A percentile compares a stretch with the other conserved stretches of the same genome.
Evolutionary conservation across 441 rosid species (phyloP).

Genomic region (Gossypium aridum): DNA sequence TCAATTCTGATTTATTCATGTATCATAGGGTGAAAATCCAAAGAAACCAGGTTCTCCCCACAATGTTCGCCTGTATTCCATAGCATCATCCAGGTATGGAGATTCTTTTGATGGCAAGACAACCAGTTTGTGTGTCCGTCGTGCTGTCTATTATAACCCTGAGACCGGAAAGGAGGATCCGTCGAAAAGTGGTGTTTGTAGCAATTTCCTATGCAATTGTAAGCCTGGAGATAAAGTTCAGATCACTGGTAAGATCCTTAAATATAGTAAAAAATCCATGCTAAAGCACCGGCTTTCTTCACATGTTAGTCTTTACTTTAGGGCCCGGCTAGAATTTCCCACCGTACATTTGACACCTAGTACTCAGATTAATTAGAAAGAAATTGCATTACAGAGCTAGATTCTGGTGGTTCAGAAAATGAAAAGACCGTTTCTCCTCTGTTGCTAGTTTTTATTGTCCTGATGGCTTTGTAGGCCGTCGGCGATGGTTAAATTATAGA

Average conservation of each 20-base stretch:
- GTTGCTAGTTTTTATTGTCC: not conserved
- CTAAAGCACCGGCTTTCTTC: not conserved
- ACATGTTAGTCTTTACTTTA: not conserved
- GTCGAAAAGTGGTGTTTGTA: constrained; percentile 80
- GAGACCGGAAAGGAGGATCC: constrained; percentile 91
- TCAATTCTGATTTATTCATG: not conserved
- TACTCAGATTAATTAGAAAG: not conserved
- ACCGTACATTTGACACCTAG: not conserved
- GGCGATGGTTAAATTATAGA: not conserved
- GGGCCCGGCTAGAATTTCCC: not conserved
- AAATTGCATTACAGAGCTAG: not conserved
- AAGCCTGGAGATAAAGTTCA: constrained; percentile 85
- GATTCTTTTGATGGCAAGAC: constrained; percentile 88
- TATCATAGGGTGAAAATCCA: constrained; percentile 89
- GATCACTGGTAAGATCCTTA: constrained; percentile 60
- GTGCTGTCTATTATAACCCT: constrained; percentile 88
- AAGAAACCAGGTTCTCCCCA: constrained; percentile 86
- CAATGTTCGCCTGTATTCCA: constrained; percentile 87
- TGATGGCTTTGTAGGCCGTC: too few relatives aligned
- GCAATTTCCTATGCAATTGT: constrained; percentile 84
- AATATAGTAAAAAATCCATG: not conserved
- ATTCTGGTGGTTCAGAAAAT: not conserved
- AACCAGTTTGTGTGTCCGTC: constrained; percentile 90
- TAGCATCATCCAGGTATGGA: constrained; percentile 91
- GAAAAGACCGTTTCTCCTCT: not conserved